Percentiles rank a stretch among this genome's conserved stretches.
Conservation (phyloP, 306 rosid species). For the Vigna nakashimae region DNA sequence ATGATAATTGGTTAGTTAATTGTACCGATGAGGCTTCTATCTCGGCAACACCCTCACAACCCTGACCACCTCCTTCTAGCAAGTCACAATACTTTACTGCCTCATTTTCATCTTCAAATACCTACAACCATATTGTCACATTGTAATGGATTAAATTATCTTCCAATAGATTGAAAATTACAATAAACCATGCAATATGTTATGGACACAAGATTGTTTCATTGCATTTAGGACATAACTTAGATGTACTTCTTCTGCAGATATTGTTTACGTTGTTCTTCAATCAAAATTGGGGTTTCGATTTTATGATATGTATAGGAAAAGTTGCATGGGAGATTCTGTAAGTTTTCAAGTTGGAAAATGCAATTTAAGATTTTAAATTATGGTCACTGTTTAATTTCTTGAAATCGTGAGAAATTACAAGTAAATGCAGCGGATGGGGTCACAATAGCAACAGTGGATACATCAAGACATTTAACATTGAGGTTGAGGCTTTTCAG, state of each 20-base stretch:
- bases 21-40: conserved; percentile 93
- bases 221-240: not conserved
- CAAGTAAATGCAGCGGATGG: no score
- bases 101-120: conserved; percentile 94
- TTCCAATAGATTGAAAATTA: not conserved
- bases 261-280: not conserved
- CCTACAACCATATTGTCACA: conserved; percentile 50
- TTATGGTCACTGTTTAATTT: no score
- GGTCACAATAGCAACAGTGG: no score
- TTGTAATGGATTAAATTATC: conserved; percentile 1
- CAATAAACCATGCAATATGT: conserved; percentile 15
- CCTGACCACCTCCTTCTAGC: conserved; percentile 89
- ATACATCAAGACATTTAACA: no score
- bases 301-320: no score
- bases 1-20: conserved; percentile 39
- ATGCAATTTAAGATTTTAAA: no score
- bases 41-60: conserved; percentile 98
- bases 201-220: conserved; percentile 21
- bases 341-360: not conserved
- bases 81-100: conserved; percentile 91
- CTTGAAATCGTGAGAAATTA: no score
- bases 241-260: no score
- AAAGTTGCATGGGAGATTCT: no score
- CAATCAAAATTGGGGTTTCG: not conserved
- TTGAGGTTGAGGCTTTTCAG: no score